Conservation (phyloP, 148 eudicot genomes). For the Simmondsia chinensis region DNA sequence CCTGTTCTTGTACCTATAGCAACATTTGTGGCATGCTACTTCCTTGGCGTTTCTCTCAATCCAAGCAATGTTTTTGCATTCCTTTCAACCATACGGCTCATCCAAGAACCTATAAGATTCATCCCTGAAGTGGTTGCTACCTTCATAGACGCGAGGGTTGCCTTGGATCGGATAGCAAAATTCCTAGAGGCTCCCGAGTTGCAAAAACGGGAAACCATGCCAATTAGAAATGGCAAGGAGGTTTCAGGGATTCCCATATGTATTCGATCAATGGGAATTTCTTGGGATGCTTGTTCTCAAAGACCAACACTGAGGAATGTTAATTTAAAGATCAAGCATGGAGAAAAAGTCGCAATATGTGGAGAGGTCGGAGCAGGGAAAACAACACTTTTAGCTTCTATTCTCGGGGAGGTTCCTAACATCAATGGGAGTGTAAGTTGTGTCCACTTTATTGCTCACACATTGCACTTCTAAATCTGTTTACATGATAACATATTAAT, state of each 20-base stretch:
- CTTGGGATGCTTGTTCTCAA: constrained; percentile 55
- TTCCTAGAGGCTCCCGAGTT: constrained; percentile 87
- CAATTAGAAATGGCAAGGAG: constrained; percentile 18
- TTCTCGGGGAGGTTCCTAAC: constrained; percentile 83
- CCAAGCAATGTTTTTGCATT: constrained; percentile 91
- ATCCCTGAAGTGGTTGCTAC: constrained; percentile 83
- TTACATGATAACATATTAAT: too few species aligned
- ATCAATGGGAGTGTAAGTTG: constrained; percentile 61
- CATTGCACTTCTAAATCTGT: too few species aligned
- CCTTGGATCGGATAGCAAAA: constrained; percentile 55
- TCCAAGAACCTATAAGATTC: constrained; percentile 78
- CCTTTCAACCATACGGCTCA: constrained; percentile 74
- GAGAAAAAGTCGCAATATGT: constrained; percentile 75
- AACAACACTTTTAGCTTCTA: constrained; percentile 71
- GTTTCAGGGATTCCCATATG: constrained; percentile 5
- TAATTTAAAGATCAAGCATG: constrained; percentile 43
- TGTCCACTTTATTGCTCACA: too few species aligned
- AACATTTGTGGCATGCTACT: constrained; percentile 77
- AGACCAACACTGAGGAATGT: constrained; percentile 52
- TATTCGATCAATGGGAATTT: constrained; percentile 48
- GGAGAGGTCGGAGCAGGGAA: constrained; percentile 98
- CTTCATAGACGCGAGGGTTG: constrained; percentile 85
- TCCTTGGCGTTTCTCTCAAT: constrained; percentile 48
- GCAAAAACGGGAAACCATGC: constrained; percentile 38
- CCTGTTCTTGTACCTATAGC: constrained; percentile 80